Evolutionary conservation across 2,329 filamentous ascomycete genomes (phyloP), one percentile per base, ranked within the genome.

Genomic region (Xylaria sp.): DNA sequence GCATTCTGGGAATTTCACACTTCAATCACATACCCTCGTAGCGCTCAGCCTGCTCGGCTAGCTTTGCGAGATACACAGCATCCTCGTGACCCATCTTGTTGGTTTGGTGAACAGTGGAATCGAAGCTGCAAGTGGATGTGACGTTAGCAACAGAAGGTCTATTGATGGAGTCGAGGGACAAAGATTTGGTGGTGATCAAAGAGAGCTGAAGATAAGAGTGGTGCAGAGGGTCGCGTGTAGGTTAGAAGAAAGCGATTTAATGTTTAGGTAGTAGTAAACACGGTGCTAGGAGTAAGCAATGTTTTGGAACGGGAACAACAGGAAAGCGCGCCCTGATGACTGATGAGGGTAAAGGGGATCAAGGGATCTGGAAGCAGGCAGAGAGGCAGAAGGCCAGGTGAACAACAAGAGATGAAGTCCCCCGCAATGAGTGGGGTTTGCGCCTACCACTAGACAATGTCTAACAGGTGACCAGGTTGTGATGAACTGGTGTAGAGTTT

Each of bases 11-110:
- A 25, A 37, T 50, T 43, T 45, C 57, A 47, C 46, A 45, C 49
- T 40, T 59, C 37, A 11, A 68, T 65, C 57, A 82, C 87, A 77
- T 84, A 98, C 95, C 95, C 87, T 99, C 95, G 84, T 99, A 99
- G 81, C 95, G 94, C 90, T 99, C 95, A 82, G 95, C 95, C 89
- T 99, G 95, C 90, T 99, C 95, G 80, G 95, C 95, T 82, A 99
- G 92, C 93, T 98, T 98, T 84, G 95, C 95, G 81, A 98, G 91
- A 83, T 98, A 98, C 78, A 99, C 95, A 77, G 94, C 94, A 85
- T 98, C 94, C 88, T 98, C 94, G 87, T 97, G 92, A 89, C 92
- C 93, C 94, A 98, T 98, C 85, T 85, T 94, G 86, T 79, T 82
- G 79, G 73, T 75, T 62, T 66, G 59, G 53, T 60, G 63, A 52